Evolutionary conservation across 2,329 filamentous ascomycete genomes (phyloP), one percentile per base, ranked within the genome.

Genomic region (Colletotrichum sp.): DNA sequence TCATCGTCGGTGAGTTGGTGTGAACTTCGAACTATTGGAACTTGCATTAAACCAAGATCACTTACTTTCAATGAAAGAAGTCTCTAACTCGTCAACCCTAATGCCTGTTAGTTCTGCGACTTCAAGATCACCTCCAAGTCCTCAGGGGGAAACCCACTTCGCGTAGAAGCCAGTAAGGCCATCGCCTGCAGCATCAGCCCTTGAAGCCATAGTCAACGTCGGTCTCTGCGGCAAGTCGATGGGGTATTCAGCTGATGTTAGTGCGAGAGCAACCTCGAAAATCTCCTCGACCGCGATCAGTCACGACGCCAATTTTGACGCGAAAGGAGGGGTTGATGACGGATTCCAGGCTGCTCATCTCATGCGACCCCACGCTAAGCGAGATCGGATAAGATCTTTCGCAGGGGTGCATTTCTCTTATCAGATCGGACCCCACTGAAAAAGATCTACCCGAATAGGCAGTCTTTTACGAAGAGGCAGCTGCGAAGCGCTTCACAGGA

Each of bases 81-180:
- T 44, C 30, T 75, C 63, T 8, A 75, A 69, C 55, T 75, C 72
- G 6, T 75, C 72, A 49, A 75, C 72, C 36, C 69, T 75, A 16
- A 7, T n/a, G 30, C 6, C 24, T 18, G 24, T 39, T 8, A 26
- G 32, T 69, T 28, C 44, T 24, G 2, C 4, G 26, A 28, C 3
- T 49, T 30, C 24, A 12, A 4, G 28, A 32, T n/a, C 18, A 16
- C 28, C 18, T 26, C 2, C 0, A 16, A 3, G 16, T 30, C 2
- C 49, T 15, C 64, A 28, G 21, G 13, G 6, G 44, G 6, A 21
- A 44, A 59, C 52, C 13, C 21, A 60, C 55, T 69, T 39, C 12
- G 52, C 28, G 13, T 69, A 69, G 21, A 69, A 69, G 32, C 13
- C 16, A 62, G 28, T 6, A 3, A 60, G 24, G 32, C 52, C 32